phyloP scores from a whole-genome alignment of 1,139 yeast species.

The Geotrichum macrosporum region DNA sequence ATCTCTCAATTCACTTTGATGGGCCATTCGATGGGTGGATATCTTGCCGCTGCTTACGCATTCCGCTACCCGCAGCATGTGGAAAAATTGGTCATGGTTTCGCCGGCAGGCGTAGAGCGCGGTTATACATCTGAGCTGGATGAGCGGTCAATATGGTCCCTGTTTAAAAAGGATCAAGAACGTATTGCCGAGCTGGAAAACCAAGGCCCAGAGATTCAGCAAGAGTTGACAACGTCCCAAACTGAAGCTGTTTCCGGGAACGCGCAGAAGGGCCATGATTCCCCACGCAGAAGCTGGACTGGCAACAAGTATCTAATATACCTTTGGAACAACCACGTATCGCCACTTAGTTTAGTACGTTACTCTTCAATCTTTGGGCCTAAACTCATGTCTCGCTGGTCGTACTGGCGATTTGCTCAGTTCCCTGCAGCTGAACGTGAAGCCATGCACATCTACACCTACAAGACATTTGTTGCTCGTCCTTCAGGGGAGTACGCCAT shows the following conservation, averaged over 20 bases:
- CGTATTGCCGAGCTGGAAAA: not conserved
- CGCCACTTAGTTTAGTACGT: constrained; percentile 31
- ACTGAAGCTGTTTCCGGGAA: not conserved
- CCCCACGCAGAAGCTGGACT: not conserved
- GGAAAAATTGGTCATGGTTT: constrained; percentile 63
- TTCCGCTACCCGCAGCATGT: constrained; percentile 65
- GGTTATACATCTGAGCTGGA: too few relatives aligned
- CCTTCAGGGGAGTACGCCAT: constrained; percentile 65
- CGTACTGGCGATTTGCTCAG: constrained; percentile 29
- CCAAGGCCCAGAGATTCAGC: constrained; percentile 5
- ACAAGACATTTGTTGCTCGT: constrained; percentile 55
- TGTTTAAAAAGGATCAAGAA: constrained; percentile 17
- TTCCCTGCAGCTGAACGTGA: constrained; percentile 25
- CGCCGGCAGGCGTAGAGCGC: constrained; percentile 97
- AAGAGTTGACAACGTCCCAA: constrained; percentile 6
- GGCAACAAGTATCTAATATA: constrained; percentile 18
- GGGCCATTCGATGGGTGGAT: constrained; percentile 95
- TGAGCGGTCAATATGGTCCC: constrained; percentile 22
- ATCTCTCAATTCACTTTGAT: constrained; percentile 58
- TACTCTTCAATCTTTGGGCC: constrained; percentile 31
- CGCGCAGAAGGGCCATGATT: not conserved
- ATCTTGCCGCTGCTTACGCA: constrained; percentile 74
- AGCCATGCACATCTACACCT: constrained; percentile 52
- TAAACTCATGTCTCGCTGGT: constrained; percentile 31
- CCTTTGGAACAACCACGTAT: constrained; percentile 33